These are phyloP conservation scores for Naumovozyma castellii DNA, from an alignment of 805 yeast species.

Conservation along the genomic window DNA sequence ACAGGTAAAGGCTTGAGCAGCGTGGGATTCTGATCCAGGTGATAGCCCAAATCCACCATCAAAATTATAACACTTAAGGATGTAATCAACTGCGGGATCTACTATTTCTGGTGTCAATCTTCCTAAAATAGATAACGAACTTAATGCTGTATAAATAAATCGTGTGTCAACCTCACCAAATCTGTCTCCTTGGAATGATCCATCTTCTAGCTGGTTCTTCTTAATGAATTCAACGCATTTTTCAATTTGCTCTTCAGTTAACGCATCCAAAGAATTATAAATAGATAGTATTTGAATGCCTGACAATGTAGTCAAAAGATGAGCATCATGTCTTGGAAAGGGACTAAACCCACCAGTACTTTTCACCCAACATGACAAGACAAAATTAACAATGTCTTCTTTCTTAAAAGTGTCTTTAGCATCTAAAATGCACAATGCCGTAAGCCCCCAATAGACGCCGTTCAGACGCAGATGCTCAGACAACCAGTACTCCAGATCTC, in stretches of 20 bases:
- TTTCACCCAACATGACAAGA: conserved; percentile 52
- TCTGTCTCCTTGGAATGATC: conserved; percentile 81
- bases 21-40: conserved; percentile 93
- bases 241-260: conserved; percentile 27
- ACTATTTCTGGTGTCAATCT: conserved; percentile 46
- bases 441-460: conserved; percentile 93
- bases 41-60: conserved; percentile 93
- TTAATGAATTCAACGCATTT: conserved; percentile 33
- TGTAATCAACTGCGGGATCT: conserved; percentile 56
- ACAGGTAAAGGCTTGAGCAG: conserved; percentile 86
- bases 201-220: conserved; percentile 35
- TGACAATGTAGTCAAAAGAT: conserved; percentile 72
- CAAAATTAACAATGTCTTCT: conserved; percentile 57
- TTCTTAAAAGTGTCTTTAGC: conserved; percentile 49
- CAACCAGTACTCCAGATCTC: conserved; percentile 73
- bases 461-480: conserved; percentile 83
- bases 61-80: conserved; percentile 68
- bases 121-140: conserved; percentile 61
- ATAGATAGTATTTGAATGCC: conserved; percentile 74
- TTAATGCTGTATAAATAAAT: conserved; percentile 75
- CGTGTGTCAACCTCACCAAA: conserved; percentile 92
- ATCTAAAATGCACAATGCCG: conserved; percentile 56
- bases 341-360: conserved; percentile 79
- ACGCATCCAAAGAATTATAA: conserved; percentile 46
- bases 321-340: conserved; percentile 83